Evolutionary conservation across 1,284 basidiomycete genomes (phyloP), one percentile per base, ranked within the genome.

Genomic region (Pseudozyma tsukubaensis): DNA sequence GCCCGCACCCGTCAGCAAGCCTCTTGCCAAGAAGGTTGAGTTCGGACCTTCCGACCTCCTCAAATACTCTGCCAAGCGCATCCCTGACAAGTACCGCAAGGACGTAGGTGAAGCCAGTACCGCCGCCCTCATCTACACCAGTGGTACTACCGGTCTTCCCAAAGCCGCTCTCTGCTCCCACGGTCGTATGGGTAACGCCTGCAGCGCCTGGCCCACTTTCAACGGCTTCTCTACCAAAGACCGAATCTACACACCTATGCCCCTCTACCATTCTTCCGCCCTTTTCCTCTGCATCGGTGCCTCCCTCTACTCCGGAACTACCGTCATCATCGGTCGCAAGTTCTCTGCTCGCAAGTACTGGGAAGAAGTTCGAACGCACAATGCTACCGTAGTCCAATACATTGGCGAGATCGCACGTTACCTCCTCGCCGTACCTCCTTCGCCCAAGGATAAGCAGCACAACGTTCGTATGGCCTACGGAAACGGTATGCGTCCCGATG

Each of bases 161-260:
- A 85, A 85, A 44, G 84, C 84, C 4, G 84, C 84, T 5, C 75
- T 79, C 32, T 79, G 81, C 67, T 80, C 79, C 6, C 84, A 85
- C 63, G 84, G 84, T 11, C 72, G 84, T 24, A 77, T 81, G 39
- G 76, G 75, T 4, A 79, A 68, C 37, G 81, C 77, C 36, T 59
- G 62, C 53, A 59, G 70, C 37, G 76, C 83, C 43, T 82, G 78
- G 79, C 72, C 77, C 29, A 64, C 36, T 34, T 56, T 79, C 50
- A 79, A 79, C 71, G 40, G 53, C 21, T 80, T 81, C 53, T 53
- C 51, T 19, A 44, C 50, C 44, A 70, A 64, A 32, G 81, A 83
- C 58, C 64, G 78, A 32, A 85, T 85, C 65, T 85, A 84, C 72
- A 85, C 84, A 4, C 81, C 82, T 16, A 85, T 85, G 84, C 84